phyloP scores from a whole-genome alignment of 192 early-diverging fungal genomes.

The Coemansia reversa region DNA sequence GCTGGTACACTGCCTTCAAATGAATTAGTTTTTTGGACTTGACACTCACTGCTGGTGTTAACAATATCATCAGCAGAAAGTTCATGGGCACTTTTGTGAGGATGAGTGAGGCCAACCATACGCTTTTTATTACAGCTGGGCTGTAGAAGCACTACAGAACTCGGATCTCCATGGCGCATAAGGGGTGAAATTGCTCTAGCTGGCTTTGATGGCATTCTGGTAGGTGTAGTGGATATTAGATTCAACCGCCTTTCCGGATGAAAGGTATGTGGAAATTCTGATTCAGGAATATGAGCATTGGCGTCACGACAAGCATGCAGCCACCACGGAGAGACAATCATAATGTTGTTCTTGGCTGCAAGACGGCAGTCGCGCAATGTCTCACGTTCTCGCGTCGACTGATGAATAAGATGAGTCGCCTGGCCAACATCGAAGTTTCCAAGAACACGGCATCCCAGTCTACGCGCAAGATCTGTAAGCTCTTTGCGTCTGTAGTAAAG shows the following conservation, averaged over 20 bases:
- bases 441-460: slow-evolving; percentile 39
- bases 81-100: background rate
- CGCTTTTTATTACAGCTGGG: background rate
- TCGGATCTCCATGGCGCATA: background rate
- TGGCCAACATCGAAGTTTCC: slow-evolving; percentile 28
- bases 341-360: slow-evolving; percentile 23
- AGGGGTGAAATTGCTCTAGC: background rate
- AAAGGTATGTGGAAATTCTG: slow-evolving; percentile 40
- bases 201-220: background rate
- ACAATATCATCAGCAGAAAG: background rate
- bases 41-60: background rate
- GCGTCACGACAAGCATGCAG: slow-evolving; percentile 46
- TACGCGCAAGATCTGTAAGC: slow-evolving; percentile 29
- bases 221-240: slow-evolving; percentile 22
- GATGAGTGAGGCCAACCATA: background rate
- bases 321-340: slow-evolving; percentile 56
- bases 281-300: slow-evolving; percentile 17
- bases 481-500: slow-evolving; percentile 38
- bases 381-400: slow-evolving; percentile 47
- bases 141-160: background rate
- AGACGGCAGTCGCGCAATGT: slow-evolving; percentile 31
- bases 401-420: slow-evolving; percentile 50
- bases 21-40: background rate
- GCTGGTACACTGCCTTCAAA: background rate
- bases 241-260: slow-evolving; percentile 40